Conservation (phyloP, 352 stramenopile genomes). For the Globisporangium emineosum region DNA sequence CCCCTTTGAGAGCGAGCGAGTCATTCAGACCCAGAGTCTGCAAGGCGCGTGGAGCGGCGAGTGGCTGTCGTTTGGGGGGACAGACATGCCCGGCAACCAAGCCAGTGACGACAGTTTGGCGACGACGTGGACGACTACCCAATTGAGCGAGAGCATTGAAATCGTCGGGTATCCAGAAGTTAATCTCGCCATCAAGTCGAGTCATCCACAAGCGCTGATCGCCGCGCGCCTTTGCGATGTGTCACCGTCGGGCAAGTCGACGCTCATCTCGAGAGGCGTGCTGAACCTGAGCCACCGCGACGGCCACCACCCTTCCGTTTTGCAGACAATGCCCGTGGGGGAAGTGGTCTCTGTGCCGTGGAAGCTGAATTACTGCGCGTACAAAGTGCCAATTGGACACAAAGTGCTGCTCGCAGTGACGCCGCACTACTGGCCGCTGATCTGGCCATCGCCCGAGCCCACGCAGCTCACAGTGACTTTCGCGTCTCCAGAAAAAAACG, state of each 20-base stretch:
- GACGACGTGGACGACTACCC: slow-evolving; percentile 26
- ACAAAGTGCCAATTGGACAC: slow-evolving; percentile 30
- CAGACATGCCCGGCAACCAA: slow-evolving; percentile 49
- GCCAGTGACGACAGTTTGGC: slow-evolving; percentile 33
- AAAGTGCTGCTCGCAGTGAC: slow-evolving; percentile 35
- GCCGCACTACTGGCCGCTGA: slow-evolving; percentile 48
- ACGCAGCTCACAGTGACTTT: slow-evolving; percentile 32
- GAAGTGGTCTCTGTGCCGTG: slow-evolving; percentile 26
- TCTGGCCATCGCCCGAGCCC: slow-evolving; percentile 45
- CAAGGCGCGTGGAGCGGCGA: slow-evolving; percentile 50
- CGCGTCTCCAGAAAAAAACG: slow-evolving; percentile 15
- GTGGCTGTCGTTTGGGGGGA: slow-evolving; percentile 47
- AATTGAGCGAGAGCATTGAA: slow-evolving; percentile 24
- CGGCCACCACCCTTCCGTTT: slow-evolving; percentile 27
- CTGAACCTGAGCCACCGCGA: slow-evolving; percentile 44
- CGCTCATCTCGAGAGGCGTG: slow-evolving; percentile 38
- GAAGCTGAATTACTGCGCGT: slow-evolving; percentile 46
- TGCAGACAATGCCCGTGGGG: slow-evolving; percentile 32
- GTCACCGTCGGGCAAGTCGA: slow-evolving; percentile 38
- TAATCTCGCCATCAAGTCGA: slow-evolving; percentile 31
- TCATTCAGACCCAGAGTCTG: slow-evolving; percentile 27
- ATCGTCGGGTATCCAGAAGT: slow-evolving; percentile 42
- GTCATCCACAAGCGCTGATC: slow-evolving; percentile 33
- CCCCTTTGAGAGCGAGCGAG: slow-evolving; percentile 8
- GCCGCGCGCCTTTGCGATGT: slow-evolving; percentile 44